phyloP scores from a whole-genome alignment of 1,139 yeast species.

The Pichia sp. region DNA sequence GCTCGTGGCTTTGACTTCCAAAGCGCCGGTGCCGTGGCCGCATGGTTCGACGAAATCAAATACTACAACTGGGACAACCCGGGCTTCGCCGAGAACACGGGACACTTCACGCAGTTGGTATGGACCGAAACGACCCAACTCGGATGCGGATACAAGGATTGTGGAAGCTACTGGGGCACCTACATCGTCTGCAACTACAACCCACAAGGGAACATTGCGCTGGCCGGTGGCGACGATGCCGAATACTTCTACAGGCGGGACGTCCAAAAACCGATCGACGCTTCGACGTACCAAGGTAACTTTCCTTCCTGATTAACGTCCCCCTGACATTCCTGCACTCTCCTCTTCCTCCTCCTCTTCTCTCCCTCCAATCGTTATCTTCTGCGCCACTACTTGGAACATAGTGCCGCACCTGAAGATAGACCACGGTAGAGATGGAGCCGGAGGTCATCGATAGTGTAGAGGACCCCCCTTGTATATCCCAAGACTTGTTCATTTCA shows the following conservation, averaged over 20 bases:
- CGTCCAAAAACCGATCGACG: conserved; percentile 34
- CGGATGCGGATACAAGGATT: conserved; percentile 59
- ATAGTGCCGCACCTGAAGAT: background rate
- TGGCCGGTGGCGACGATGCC: conserved; percentile 36
- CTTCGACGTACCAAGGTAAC: background rate
- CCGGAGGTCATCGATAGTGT: too few relatives aligned
- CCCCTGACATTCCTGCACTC: too few relatives aligned
- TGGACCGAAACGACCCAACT: conserved; percentile 53
- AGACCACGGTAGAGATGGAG: too few relatives aligned
- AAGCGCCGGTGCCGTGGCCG: conserved; percentile 60
- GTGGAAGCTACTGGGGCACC: conserved; percentile 42
- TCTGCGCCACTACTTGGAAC: background rate
- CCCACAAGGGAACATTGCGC: conserved; percentile 53
- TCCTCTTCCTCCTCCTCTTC: background rate
- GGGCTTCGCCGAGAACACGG: conserved; percentile 42
- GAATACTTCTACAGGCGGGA: conserved; percentile 35
- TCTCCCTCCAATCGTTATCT: background rate
- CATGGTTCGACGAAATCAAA: conserved; percentile 76
- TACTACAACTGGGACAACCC: conserved; percentile 53
- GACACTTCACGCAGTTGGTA: conserved; percentile 68
- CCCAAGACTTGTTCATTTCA: too few relatives aligned
- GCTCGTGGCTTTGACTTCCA: conserved; percentile 64
- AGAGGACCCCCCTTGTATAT: too few relatives aligned
- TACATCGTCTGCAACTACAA: conserved; percentile 67
- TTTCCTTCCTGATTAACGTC: background rate